Percentiles rank a stretch among this genome's conserved stretches.
phyloP scores from a whole-genome alignment of 169 alveolate species.

The Cyclospora cayetanensis region DNA sequence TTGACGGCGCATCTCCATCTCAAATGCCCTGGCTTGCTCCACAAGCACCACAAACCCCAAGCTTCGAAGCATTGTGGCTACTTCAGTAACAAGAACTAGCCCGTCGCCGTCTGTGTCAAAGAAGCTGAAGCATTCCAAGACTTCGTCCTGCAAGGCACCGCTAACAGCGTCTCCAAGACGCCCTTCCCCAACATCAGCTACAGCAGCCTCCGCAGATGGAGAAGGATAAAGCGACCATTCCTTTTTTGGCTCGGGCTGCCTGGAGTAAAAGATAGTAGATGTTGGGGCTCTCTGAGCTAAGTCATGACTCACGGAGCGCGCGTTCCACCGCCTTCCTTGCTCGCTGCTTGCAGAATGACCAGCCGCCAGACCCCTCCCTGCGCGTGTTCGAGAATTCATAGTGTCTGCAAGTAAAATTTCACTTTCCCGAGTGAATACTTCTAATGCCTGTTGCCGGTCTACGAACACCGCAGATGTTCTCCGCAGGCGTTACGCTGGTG shows the following conservation, averaged over 20 bases:
- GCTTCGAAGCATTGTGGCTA: conserved; percentile 54
- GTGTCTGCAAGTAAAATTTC: no score
- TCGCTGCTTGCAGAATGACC: no score
- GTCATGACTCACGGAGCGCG: neutral
- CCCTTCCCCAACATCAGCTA: neutral
- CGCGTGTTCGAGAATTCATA: no score
- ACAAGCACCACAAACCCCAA: conserved; percentile 44
- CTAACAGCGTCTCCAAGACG: neutral
- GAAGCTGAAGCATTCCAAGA: conserved; percentile 46
- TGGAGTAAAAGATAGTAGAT: conserved; percentile 33
- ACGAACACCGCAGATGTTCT: no score
- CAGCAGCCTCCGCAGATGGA: neutral
- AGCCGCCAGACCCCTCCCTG: no score
- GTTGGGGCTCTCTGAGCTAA: conserved; percentile 35
- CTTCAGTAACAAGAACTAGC: conserved; percentile 14
- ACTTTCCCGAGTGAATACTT: no score
- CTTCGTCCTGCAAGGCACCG: conserved; percentile 10
- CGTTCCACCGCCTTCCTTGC: neutral
- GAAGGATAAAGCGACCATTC: neutral
- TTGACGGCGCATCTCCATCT: conserved; percentile 13
- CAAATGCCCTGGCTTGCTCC: conserved; percentile 27
- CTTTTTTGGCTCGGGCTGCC: neutral
- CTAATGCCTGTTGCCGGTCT: no score
- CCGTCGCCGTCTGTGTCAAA: conserved; percentile 60
- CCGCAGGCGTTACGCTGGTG: no score